Conservation (phyloP, 2,329 filamentous ascomycete species). For the Parascedosporium putredinis region DNA sequence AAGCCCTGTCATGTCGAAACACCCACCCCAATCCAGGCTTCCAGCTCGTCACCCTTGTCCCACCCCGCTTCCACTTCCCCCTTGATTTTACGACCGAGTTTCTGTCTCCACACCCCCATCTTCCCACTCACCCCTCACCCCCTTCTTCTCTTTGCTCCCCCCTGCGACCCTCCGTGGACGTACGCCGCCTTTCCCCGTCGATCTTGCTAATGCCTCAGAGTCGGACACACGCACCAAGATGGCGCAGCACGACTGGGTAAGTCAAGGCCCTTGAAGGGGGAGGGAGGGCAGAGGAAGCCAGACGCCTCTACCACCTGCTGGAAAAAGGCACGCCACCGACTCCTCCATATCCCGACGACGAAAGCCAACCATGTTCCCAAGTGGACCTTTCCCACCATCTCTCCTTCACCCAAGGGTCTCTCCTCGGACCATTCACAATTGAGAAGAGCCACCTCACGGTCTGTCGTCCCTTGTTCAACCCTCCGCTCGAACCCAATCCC, state of each 20-base stretch:
- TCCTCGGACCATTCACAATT: slow-evolving; percentile 4
- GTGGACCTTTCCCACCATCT: background rate
- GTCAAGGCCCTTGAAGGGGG: too few species aligned
- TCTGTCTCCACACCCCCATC: background rate
- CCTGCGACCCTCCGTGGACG: background rate
- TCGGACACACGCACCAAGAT: background rate
- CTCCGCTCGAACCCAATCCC: slow-evolving; percentile 2
- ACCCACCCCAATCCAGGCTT: slow-evolving; percentile 20
- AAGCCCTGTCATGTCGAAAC: slow-evolving; percentile 21
- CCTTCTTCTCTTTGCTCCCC: too few species aligned
- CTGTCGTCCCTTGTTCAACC: background rate
- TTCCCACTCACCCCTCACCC: too few species aligned
- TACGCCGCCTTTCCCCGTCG: background rate
- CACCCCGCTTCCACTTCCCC: slow-evolving; percentile 3
- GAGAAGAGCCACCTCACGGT: background rate
- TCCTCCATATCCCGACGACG: too few species aligned
- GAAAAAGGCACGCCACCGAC: slow-evolving; percentile 1
- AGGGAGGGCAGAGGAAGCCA: background rate
- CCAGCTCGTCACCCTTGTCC: background rate
- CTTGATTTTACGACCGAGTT: background rate
- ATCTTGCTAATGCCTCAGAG: slow-evolving; percentile 2
- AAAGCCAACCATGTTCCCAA: too few species aligned
- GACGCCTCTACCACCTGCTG: slow-evolving; percentile 1
- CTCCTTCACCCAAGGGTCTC: background rate
- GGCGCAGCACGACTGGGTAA: slow-evolving; percentile 2